Evolutionary conservation across 2,329 filamentous ascomycete genomes (phyloP).

Genomic region (Fusarium sororula): DNA sequence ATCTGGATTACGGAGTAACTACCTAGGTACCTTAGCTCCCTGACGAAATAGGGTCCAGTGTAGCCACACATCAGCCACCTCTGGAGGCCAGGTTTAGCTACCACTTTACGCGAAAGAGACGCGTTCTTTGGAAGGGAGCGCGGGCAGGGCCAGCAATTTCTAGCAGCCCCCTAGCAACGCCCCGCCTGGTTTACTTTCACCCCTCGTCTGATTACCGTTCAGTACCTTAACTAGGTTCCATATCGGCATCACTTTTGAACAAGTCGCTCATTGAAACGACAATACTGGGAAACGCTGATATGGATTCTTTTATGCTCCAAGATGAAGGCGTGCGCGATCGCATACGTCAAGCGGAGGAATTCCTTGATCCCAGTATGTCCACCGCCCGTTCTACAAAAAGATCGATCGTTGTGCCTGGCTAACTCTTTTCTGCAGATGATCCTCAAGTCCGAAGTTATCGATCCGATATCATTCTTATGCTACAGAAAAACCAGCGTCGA

Average conservation of each 20-base stretch:
- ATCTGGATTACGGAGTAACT: conserved; percentile 2
- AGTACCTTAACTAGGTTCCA: not conserved
- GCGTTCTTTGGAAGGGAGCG: conserved; percentile 27
- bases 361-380: conserved; percentile 86
- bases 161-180: conserved; percentile 25
- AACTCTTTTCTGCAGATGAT: conserved; percentile 52
- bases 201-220: conserved; percentile 23
- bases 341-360: conserved; percentile 87
- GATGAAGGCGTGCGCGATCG: conserved; percentile 88
- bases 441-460: conserved; percentile 77
- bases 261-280: conserved; percentile 10
- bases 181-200: conserved; percentile 24
- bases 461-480: conserved; percentile 84
- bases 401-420: conserved; percentile 1
- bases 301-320: conserved; percentile 79
- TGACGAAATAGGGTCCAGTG: not conserved
- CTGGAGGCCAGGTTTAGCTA: not conserved
- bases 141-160: conserved; percentile 23
- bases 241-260: conserved; percentile 6
- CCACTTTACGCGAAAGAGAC: conserved; percentile 43
- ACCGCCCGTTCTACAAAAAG: not conserved
- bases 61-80: conserved; percentile 17
- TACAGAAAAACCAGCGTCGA: conserved; percentile 72
- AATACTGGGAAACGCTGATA: conserved; percentile 49
- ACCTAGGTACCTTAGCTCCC: not conserved